Conservation (phyloP, 306 rosid species). For the Cicer bijugum region DNA sequence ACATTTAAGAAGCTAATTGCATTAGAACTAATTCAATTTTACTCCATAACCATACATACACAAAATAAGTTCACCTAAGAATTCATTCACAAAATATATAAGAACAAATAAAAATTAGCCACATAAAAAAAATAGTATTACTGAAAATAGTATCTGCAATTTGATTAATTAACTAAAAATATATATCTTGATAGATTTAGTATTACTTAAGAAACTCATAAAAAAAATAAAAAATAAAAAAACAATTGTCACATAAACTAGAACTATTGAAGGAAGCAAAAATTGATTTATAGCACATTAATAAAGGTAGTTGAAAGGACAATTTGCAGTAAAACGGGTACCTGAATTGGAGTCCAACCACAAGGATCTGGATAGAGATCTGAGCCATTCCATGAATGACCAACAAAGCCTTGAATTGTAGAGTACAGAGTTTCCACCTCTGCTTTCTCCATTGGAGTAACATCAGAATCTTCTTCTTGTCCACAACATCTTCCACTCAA, state of each 20-base stretch:
- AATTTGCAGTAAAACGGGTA: conserved; percentile 40
- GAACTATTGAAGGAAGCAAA: conserved; percentile 16
- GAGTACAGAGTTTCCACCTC: conserved; percentile 75
- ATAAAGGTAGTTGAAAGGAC: conserved; percentile 22
- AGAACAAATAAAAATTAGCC: too few species aligned
- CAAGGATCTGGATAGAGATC: conserved; percentile 98
- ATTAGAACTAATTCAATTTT: too few species aligned
- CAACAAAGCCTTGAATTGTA: conserved; percentile 91
- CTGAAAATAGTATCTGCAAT: too few species aligned
- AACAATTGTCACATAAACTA: conserved; percentile 10
- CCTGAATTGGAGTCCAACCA: conserved; percentile 99
- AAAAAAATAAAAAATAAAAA: neutral
- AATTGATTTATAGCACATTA: conserved; percentile 29
- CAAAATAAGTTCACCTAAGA: conserved; percentile 5
- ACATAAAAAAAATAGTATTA: too few species aligned
- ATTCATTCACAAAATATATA: conserved; percentile 21
- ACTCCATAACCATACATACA: too few species aligned
- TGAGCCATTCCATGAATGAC: conserved; percentile 93
- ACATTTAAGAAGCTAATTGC: neutral
- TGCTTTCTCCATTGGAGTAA: conserved; percentile 80
- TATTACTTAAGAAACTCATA: conserved; percentile 21
- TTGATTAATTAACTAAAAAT: too few species aligned
- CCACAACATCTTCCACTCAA: conserved; percentile 55
- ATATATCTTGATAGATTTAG: neutral
- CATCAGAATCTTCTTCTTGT: conserved; percentile 49